These are phyloP conservation scores for Jaltomata sinuosa DNA, from an alignment of 257 asterid species.

Conservation along the genomic window DNA sequence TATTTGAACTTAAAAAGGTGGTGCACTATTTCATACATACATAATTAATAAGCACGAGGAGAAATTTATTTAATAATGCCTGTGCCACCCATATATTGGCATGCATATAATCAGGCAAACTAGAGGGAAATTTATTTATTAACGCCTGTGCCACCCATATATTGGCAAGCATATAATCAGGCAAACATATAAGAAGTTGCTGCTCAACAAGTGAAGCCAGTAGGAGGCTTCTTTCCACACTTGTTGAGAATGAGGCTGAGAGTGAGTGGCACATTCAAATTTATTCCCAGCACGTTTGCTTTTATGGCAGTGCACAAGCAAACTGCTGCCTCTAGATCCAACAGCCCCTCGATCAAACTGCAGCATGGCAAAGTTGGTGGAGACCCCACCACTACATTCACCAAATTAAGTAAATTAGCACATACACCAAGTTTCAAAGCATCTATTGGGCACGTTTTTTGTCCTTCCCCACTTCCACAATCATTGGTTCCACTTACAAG, in stretches of 20 bases:
- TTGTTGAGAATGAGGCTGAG: not conserved
- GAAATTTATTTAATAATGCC: too few species aligned
- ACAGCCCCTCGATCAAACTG: not conserved
- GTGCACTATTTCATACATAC: too few species aligned
- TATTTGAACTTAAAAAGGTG: too few species aligned
- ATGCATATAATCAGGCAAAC: too few species aligned
- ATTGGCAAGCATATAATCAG: too few species aligned
- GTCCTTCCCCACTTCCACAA: not conserved
- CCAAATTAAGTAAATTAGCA: constrained; percentile 5
- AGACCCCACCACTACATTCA: constrained; percentile 7
- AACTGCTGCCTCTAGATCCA: not conserved
- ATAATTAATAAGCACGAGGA: too few species aligned
- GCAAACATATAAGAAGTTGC: too few species aligned
- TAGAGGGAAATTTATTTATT: too few species aligned
- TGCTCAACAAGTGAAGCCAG: not conserved
- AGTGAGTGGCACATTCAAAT: not conserved
- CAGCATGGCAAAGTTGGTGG: constrained; percentile 22
- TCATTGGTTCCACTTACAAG: not conserved
- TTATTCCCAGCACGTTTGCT: not conserved
- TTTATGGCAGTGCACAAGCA: not conserved
- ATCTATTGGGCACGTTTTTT: constrained; percentile 10
- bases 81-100: too few species aligned
- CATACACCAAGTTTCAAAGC: constrained; percentile 20
- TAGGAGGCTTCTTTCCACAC: not conserved
- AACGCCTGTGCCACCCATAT: too few species aligned